Evolutionary conservation across 2,329 filamentous ascomycete genomes (phyloP).

Genomic region (Colletotrichum abscissum): DNA sequence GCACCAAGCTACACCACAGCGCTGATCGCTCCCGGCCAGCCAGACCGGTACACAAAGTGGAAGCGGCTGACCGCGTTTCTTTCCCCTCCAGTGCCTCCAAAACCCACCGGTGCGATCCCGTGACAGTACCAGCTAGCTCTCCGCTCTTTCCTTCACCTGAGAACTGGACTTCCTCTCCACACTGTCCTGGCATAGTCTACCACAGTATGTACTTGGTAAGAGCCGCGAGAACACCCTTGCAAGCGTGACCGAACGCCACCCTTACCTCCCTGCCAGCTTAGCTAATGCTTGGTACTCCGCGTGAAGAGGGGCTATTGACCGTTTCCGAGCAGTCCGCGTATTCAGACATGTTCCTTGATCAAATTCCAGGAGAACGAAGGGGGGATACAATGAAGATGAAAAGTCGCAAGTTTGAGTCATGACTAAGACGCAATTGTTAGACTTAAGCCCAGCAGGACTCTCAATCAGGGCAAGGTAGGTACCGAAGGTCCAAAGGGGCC

Average conservation of each 20-base stretch:
- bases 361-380: neutral
- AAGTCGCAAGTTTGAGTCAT: neutral
- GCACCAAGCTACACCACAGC: neutral
- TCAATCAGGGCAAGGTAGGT: neutral
- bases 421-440: neutral
- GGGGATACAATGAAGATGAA: neutral
- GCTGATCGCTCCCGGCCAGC: neutral
- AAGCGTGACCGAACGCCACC: neutral
- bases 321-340: conserved; percentile 10
- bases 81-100: neutral
- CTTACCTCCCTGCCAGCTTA: neutral
- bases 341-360: neutral
- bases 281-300: neutral
- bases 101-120: neutral
- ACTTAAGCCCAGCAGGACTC: neutral
- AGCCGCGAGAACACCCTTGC: neutral
- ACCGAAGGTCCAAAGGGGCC: neutral
- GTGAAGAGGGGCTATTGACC: neutral
- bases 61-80: neutral
- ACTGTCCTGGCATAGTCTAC: neutral
- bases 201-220: neutral
- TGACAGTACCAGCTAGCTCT: neutral
- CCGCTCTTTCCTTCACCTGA: neutral
- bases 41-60: neutral
- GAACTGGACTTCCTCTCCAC: neutral